Evolutionary conservation across 306 rosid species (phyloP).

Genomic region (Mimosa pudica): DNA sequence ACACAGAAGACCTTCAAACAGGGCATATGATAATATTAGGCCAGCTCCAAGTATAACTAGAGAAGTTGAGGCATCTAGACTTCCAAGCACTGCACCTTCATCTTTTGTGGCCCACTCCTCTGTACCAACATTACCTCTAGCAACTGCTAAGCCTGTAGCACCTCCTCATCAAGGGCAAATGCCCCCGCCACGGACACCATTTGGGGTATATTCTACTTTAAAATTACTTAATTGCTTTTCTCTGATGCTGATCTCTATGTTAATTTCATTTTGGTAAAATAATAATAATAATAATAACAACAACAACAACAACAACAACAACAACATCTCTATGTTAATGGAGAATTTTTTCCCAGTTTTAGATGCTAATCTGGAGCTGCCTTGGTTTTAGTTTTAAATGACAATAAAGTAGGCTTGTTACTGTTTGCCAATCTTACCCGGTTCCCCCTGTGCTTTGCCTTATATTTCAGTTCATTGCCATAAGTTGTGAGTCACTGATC

Average conservation of each 20-base stretch:
- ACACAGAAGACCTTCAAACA: conserved; percentile 59
- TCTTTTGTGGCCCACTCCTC: conserved; percentile 56
- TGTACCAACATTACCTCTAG: conserved; percentile 58
- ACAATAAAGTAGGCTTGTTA: not conserved
- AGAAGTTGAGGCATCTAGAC: conserved; percentile 64
- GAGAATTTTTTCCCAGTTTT: conserved; percentile 15
- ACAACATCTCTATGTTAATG: not conserved
- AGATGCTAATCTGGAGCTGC: conserved; percentile 25
- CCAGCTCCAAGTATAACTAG: conserved; percentile 54
- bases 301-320: too few species aligned
- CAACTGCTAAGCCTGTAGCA: conserved; percentile 58
- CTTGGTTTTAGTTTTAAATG: not conserved
- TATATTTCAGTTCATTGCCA: not conserved
- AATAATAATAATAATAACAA: too few species aligned
- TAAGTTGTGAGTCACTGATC: not conserved
- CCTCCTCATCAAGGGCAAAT: conserved; percentile 58
- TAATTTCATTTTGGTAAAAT: not conserved
- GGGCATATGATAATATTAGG: conserved; percentile 64
- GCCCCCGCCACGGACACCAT: conserved; percentile 68
- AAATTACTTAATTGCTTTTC: conserved; percentile 6
- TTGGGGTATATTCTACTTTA: conserved; percentile 50
- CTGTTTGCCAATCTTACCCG: not conserved
- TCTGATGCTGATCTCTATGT: conserved; percentile 14
- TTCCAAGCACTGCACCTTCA: conserved; percentile 48
- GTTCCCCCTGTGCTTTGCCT: not conserved